Evolutionary conservation across 1,284 basidiomycete species (phyloP), one percentile per base, ranked within the genome.

Genomic region (Erythrobasidium hasegawianum): DNA sequence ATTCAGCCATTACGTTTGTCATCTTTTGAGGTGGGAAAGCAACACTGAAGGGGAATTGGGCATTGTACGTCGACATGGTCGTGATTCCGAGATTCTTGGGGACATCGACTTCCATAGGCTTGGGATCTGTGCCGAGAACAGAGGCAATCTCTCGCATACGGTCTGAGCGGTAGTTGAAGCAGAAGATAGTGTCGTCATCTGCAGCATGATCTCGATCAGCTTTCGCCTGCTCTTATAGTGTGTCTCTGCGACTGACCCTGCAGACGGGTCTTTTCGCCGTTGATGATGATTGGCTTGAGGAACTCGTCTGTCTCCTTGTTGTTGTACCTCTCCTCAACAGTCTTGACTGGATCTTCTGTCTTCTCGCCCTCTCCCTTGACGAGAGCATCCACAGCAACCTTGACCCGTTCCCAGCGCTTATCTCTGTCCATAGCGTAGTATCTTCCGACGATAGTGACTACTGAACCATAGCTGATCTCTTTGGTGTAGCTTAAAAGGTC

Each of bases 341-440:
- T 83, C 77, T 85, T 82, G 71, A 90, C 82, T 2, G 84, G 79
- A 55, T 86, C 85, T 54, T 85, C 76, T 29, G 74, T 81, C 59
- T 81, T 79, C 73, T 89, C 87, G 5, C 89, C 89, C 67, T 81
- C 83, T 7, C 89, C 90, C 56, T 83, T 81, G 2, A 90, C 83
- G 40, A 95, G 82, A 3, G 85, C 88, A 56, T 94, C 90, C 2
- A 93, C 82, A 9, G 90, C 90, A 68, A 90, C 81, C 82, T 90
- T 90, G 76, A 95, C 78, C 52, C 90, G 83, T 76, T 95, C 91
- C 90, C 91, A 94, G 64, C 91, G 85, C 82, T 93, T 94, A 78
- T 95, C 91, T 50, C 91, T 85, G 78, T 94, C 91, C 91, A 94
- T 94, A 47, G 90, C 91, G 73, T 93, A 95, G 82, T 95, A 95